A percentile compares a stretch with the other conserved stretches of the same genome.
phyloP scores from a whole-genome alignment of 306 rosid genomes.

The Citrullus amarus region DNA sequence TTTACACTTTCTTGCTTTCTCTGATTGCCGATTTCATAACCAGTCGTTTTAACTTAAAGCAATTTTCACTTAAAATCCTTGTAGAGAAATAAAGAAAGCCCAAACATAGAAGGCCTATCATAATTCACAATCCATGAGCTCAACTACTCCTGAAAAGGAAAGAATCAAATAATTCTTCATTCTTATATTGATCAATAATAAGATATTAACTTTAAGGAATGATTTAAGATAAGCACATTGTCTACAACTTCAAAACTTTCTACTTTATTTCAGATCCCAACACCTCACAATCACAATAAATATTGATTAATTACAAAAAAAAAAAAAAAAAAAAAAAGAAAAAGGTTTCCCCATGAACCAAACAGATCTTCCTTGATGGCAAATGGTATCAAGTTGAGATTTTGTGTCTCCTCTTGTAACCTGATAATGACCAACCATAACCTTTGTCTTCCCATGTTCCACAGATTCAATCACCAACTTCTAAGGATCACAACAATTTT shows the following conservation, averaged over 20 bases:
- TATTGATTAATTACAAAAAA: background rate
- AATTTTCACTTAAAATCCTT: too few relatives aligned
- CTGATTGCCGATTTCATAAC: too few relatives aligned
- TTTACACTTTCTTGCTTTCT: too few relatives aligned
- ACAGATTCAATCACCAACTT: slow-evolving; percentile 4
- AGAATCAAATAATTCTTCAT: background rate
- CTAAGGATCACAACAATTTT: background rate
- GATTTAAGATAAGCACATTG: background rate
- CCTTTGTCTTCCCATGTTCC: slow-evolving; percentile 9
- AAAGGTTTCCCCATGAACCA: background rate
- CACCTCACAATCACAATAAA: background rate
- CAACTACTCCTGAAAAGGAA: background rate
- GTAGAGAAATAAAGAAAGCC: too few relatives aligned
- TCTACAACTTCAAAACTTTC: background rate
- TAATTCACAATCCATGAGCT: background rate
- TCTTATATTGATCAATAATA: background rate
- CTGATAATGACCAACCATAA: background rate
- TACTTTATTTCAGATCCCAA: slow-evolving; percentile 1
- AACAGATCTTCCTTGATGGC: background rate
- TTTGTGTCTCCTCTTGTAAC: background rate
- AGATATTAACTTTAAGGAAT: background rate
- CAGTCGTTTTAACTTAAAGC: too few relatives aligned
- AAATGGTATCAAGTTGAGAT: slow-evolving; percentile 9
- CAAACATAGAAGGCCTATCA: too few relatives aligned
- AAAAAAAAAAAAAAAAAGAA: background rate